Conservation (phyloP, 208 protist genomes). For the Histomonas meleagridis region DNA sequence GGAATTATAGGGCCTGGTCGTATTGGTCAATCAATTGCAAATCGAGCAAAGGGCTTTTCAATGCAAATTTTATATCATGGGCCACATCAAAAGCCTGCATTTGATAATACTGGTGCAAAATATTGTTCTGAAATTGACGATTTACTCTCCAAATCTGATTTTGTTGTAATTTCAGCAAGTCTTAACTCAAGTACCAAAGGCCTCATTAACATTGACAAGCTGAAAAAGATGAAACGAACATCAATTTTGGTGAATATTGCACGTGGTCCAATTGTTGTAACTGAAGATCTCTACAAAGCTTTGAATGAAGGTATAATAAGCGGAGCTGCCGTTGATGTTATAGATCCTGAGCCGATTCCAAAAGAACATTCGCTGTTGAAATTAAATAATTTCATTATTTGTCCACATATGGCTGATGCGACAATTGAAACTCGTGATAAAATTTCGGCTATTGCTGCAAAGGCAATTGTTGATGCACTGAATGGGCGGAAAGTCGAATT, state of each 20-base stretch:
- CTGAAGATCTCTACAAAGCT: conserved; percentile 33
- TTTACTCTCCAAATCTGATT: conserved; percentile 40
- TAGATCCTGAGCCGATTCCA: conserved; percentile 40
- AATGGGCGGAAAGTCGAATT: too few species aligned
- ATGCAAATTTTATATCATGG: not conserved
- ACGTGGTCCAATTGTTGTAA: conserved; percentile 41
- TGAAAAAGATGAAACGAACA: conserved; percentile 43
- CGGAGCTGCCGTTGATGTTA: conserved; percentile 45
- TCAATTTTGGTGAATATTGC: conserved; percentile 44
- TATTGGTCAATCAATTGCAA: conserved; percentile 42
- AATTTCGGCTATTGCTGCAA: not conserved
- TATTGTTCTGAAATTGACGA: not conserved
- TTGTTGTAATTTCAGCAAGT: conserved; percentile 38
- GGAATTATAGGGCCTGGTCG: conserved; percentile 47
- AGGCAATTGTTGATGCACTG: not conserved
- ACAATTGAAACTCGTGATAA: not conserved
- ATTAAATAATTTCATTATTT: conserved; percentile 34
- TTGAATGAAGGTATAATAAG: conserved; percentile 24
- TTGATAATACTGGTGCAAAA: not conserved
- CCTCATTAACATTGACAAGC: conserved; percentile 14
- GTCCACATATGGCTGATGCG: conserved; percentile 24
- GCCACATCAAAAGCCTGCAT: not conserved
- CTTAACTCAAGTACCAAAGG: conserved; percentile 36
- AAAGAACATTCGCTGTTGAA: conserved; percentile 38
- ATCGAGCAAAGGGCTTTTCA: not conserved